Percentiles rank a stretch among this genome's conserved stretches.
These are phyloP conservation scores for Candida sanyiensis DNA, from an alignment of 805 yeast genomes.

Conservation along the genomic window DNA sequence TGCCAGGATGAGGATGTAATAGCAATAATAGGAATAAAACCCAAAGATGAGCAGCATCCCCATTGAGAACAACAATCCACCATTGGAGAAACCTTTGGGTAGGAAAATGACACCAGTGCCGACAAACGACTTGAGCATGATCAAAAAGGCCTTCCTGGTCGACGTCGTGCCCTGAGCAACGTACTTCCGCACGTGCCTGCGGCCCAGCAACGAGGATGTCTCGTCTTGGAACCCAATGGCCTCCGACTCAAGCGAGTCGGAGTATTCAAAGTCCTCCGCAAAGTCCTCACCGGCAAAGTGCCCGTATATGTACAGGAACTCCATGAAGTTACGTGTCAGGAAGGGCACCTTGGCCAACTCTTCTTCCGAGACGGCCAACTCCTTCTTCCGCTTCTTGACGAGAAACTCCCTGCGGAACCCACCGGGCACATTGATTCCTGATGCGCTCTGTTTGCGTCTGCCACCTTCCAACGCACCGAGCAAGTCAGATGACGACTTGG, in stretches of 20 bases:
- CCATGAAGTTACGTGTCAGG: slow-evolving; percentile 67
- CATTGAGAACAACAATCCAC: slow-evolving; percentile 61
- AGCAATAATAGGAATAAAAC: slow-evolving; percentile 71
- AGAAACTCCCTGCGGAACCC: slow-evolving; percentile 75
- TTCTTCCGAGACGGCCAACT: slow-evolving; percentile 21
- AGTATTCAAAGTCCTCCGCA: slow-evolving; percentile 55
- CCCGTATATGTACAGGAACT: slow-evolving; percentile 72
- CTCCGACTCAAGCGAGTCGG: slow-evolving; percentile 33
- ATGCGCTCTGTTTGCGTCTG: slow-evolving; percentile 35
- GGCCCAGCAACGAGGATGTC: slow-evolving; percentile 26
- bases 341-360: slow-evolving; percentile 37
- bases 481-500: slow-evolving; percentile 20
- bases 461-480: slow-evolving; percentile 9
- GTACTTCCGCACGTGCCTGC: slow-evolving; percentile 13
- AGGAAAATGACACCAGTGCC: slow-evolving; percentile 73
- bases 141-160: slow-evolving; percentile 63
- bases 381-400: slow-evolving; percentile 30
- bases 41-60: slow-evolving; percentile 55
- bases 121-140: slow-evolving; percentile 66
- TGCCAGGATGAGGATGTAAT: slow-evolving; percentile 54
- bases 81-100: slow-evolving; percentile 66
- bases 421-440: slow-evolving; percentile 71
- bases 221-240: slow-evolving; percentile 22
- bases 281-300: slow-evolving; percentile 83
- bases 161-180: slow-evolving; percentile 60